These are phyloP conservation scores for Heliamphora exappendiculata DNA, from an alignment of 148 eudicot species.

Conservation along the genomic window DNA sequence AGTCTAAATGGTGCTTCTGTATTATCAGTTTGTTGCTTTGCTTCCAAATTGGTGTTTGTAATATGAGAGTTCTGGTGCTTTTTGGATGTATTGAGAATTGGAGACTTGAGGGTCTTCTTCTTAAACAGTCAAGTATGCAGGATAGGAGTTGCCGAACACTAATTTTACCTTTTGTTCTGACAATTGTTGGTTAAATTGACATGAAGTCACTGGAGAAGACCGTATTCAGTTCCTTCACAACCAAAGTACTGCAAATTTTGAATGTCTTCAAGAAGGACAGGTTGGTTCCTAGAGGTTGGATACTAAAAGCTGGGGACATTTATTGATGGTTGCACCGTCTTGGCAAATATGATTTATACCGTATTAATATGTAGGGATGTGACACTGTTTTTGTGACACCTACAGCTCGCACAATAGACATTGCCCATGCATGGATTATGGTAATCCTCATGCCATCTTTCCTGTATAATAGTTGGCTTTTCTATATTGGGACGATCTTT, in stretches of 20 bases:
- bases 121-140: neutral
- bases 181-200: conserved; percentile 11
- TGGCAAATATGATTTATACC: conserved; percentile 6
- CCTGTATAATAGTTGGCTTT: neutral
- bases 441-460: conserved; percentile 26
- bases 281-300: conserved; percentile 19
- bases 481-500: neutral
- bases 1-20: neutral
- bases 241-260: conserved; percentile 76
- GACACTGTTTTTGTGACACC: conserved; percentile 77
- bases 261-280: conserved; percentile 61
- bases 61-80: neutral
- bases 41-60: neutral
- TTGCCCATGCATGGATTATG: conserved; percentile 70
- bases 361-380: conserved; percentile 47
- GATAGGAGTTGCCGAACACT: neutral
- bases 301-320: neutral
- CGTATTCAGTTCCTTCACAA: conserved; percentile 65
- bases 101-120: neutral
- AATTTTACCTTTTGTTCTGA: neutral
- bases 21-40: conserved; percentile 1
- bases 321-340: neutral
- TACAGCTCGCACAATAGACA: conserved; percentile 67
- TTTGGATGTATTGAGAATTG: neutral
- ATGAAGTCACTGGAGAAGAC: conserved; percentile 65